Percentiles rank a stretch among this genome's conserved stretches.
Conservation (phyloP, 78 protist genomes). For the Dictyostelium brefeldianum region DNA sequence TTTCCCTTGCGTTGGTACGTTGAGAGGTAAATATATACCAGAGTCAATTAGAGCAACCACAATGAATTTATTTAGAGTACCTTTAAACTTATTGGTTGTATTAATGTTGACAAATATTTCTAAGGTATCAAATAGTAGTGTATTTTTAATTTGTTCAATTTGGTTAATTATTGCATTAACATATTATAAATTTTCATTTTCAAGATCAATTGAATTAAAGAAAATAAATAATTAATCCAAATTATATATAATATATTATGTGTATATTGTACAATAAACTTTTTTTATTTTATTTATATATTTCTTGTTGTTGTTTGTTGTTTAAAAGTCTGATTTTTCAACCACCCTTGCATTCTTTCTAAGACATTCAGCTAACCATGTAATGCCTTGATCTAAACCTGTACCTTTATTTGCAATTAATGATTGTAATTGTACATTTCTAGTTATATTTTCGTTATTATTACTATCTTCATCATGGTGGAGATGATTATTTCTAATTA, state of each 20-base stretch:
- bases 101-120: conserved; percentile 48
- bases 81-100: conserved; percentile 94
- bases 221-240: background rate
- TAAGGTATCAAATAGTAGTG: conserved; percentile 10
- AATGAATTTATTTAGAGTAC: conserved; percentile 94
- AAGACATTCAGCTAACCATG: conserved; percentile 65
- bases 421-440: conserved; percentile 72
- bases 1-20: conserved; percentile 91
- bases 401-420: conserved; percentile 55
- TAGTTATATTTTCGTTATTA: conserved; percentile 4
- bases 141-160: conserved; percentile 38
- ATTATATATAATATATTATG: background rate
- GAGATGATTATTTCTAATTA: too few species aligned
- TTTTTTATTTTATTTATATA: background rate
- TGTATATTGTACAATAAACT: background rate
- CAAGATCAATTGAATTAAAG: background rate
- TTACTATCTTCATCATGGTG: background rate
- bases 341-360: conserved; percentile 66
- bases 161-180: conserved; percentile 36
- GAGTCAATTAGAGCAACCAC: conserved; percentile 91
- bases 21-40: conserved; percentile 81
- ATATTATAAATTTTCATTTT: background rate
- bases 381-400: conserved; percentile 57
- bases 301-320: background rate
- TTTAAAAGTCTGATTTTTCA: conserved; percentile 28